phyloP scores from a whole-genome alignment of 495 filamentous ascomycete genomes.

The Daldinia decipiens region DNA sequence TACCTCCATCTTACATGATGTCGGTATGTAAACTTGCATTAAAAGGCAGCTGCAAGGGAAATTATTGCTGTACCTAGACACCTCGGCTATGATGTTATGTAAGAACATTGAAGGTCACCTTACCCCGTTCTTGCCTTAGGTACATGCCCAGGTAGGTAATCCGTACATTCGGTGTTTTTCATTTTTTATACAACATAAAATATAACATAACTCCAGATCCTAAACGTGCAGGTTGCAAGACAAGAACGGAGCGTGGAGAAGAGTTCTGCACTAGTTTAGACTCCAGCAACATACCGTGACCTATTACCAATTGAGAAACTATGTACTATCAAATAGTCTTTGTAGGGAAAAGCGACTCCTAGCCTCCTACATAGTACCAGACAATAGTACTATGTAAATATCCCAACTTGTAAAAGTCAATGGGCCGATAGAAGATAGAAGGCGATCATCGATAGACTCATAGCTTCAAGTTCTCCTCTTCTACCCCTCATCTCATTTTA shows the following conservation, averaged over 20 bases:
- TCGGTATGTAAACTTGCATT: background rate
- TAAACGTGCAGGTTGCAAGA: background rate
- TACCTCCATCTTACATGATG: too few relatives aligned
- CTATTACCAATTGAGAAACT: constrained; percentile 3
- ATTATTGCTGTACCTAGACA: constrained; percentile 14
- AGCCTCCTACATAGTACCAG: background rate
- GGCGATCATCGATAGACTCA: constrained; percentile 33
- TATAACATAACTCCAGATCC: background rate
- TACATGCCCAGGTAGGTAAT: background rate
- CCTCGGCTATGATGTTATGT: constrained; percentile 18
- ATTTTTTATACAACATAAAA: background rate
- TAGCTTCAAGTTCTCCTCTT: constrained; percentile 20
- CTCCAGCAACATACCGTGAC: constrained; percentile 2
- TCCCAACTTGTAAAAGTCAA: background rate
- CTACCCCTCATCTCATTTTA: constrained; percentile 44
- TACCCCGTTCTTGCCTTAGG: background rate
- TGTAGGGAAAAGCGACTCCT: background rate
- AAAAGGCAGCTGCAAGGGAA: background rate
- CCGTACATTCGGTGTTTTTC: background rate
- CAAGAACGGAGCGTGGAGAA: constrained; percentile 13
- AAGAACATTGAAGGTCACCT: constrained; percentile 6
- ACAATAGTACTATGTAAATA: background rate
- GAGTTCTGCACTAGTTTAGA: constrained; percentile 12
- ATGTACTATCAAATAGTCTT: background rate
- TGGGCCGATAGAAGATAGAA: constrained; percentile 19